Evolutionary conservation across 306 rosid genomes (phyloP).

Genomic region (Begonia fuchsioides): DNA sequence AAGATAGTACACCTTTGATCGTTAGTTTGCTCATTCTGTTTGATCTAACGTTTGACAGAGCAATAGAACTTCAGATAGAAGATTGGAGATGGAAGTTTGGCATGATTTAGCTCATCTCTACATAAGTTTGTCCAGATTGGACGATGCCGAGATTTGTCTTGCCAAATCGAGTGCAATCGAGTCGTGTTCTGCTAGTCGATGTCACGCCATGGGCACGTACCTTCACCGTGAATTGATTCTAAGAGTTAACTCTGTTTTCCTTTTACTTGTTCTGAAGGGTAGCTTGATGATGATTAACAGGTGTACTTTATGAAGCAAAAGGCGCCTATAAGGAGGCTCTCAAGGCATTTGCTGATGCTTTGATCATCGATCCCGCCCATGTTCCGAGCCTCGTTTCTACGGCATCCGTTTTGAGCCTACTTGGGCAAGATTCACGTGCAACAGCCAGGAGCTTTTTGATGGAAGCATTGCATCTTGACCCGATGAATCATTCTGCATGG

Average conservation of each 20-base stretch:
- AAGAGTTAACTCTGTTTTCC: too few relatives aligned
- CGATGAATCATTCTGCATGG: conserved; percentile 62
- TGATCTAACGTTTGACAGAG: conserved; percentile 27
- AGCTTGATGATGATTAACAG: conserved; percentile 16
- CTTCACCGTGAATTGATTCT: too few relatives aligned
- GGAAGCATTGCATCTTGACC: conserved; percentile 54
- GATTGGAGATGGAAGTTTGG: conserved; percentile 72
- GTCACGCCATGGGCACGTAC: conserved; percentile 10
- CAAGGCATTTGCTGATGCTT: conserved; percentile 36
- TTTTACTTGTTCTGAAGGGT: too few relatives aligned
- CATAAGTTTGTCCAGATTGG: conserved; percentile 54
- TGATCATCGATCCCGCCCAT: conserved; percentile 52
- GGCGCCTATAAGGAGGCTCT: conserved; percentile 60
- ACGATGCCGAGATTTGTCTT: conserved; percentile 69
- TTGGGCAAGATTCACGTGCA: conserved; percentile 19
- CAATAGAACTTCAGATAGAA: conserved; percentile 27
- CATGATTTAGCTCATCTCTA: conserved; percentile 69
- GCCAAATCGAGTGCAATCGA: conserved; percentile 49
- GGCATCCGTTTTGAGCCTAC: conserved; percentile 38
- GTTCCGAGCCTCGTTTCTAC: conserved; percentile 57
- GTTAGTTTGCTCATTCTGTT: not conserved
- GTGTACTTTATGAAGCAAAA: conserved; percentile 45
- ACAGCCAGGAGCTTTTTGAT: conserved; percentile 44
- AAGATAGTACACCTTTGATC: conserved; percentile 5
- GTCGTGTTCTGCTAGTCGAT: conserved; percentile 48